These are phyloP conservation scores for Sanguinoderma infundibulare DNA, from an alignment of 1,284 basidiomycete species.

Conservation along the genomic window DNA sequence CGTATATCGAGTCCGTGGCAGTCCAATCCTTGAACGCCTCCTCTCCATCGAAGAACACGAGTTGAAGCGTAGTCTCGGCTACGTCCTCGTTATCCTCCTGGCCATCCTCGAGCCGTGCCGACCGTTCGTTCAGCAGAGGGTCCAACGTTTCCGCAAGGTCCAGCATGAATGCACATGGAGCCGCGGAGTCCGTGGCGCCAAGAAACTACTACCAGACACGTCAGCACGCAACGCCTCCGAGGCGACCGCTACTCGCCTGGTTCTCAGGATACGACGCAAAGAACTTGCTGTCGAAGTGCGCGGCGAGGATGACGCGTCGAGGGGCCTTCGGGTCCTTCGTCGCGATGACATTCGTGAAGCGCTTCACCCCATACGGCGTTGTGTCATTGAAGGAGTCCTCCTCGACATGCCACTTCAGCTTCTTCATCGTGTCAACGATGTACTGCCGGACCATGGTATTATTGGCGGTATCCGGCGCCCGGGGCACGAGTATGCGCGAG, in stretches of 20 bases:
- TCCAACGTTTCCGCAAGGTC: slow-evolving; percentile 85
- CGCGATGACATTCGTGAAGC: slow-evolving; percentile 92
- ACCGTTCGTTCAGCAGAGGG: slow-evolving; percentile 69
- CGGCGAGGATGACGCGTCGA: slow-evolving; percentile 84
- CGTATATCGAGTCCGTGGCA: slow-evolving; percentile 90
- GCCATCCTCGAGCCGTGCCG: slow-evolving; percentile 57
- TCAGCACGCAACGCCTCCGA: slow-evolving; percentile 5
- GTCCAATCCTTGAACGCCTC: slow-evolving; percentile 96
- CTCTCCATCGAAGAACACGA: slow-evolving; percentile 99
- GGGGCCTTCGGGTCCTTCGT: slow-evolving; percentile 91
- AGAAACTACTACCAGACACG: slow-evolving; percentile 69
- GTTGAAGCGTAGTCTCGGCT: slow-evolving; percentile 84
- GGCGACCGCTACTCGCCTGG: slow-evolving; percentile 52
- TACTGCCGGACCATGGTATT: slow-evolving; percentile 83
- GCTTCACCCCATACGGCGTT: slow-evolving; percentile 86
- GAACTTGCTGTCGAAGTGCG: slow-evolving; percentile 97
- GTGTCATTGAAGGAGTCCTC: slow-evolving; percentile 76
- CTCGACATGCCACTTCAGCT: slow-evolving; percentile 86
- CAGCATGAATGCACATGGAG: slow-evolving; percentile 92
- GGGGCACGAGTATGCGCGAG: slow-evolving; percentile 81
- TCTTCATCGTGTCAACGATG: slow-evolving; percentile 69
- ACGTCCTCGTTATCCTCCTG: slow-evolving; percentile 77
- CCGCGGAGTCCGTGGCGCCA: slow-evolving; percentile 97
- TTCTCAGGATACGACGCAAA: slow-evolving; percentile 74
- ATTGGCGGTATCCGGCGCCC: slow-evolving; percentile 74